phyloP scores from a whole-genome alignment of 352 stramenopile genomes.

The Pythium rhizo-oryzae region DNA sequence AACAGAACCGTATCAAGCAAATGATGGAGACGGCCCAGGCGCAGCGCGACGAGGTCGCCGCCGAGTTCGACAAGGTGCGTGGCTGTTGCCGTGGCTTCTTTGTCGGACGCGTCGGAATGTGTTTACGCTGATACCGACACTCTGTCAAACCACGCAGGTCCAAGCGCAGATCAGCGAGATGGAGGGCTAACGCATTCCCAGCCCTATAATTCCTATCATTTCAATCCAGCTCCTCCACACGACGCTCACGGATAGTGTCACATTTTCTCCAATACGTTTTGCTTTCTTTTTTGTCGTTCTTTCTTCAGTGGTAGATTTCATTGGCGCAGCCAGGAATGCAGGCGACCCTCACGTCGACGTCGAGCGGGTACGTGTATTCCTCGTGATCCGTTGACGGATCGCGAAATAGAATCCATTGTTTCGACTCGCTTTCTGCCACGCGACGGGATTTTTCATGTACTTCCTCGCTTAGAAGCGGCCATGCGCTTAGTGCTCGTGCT shows the following conservation, averaged over 20 bases:
- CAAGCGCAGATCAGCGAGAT: slow-evolving; percentile 32
- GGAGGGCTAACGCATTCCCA: slow-evolving; percentile 13
- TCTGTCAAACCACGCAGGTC: slow-evolving; percentile 24
- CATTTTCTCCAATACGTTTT: slow-evolving; percentile 4
- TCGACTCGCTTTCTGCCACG: too few relatives aligned
- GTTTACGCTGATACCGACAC: too few relatives aligned
- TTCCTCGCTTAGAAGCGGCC: background rate
- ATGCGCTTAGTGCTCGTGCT: slow-evolving; percentile 78
- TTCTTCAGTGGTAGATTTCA: background rate
- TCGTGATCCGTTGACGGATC: too few relatives aligned
- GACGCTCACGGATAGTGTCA: slow-evolving; percentile 1
- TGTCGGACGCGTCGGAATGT: background rate
- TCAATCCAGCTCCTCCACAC: background rate
- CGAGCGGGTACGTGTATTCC: too few relatives aligned
- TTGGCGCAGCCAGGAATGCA: background rate
- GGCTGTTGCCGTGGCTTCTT: background rate
- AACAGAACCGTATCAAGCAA: slow-evolving; percentile 84
- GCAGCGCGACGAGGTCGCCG: slow-evolving; percentile 52
- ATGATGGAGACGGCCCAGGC: slow-evolving; percentile 70
- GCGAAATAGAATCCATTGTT: too few relatives aligned
- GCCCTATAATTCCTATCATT: background rate
- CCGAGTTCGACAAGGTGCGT: slow-evolving; percentile 55
- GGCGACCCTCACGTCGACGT: too few relatives aligned
- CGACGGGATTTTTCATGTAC: too few relatives aligned
- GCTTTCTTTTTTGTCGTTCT: background rate